phyloP scores from a whole-genome alignment of 441 rosid genomes.

The Viola pubescens region DNA sequence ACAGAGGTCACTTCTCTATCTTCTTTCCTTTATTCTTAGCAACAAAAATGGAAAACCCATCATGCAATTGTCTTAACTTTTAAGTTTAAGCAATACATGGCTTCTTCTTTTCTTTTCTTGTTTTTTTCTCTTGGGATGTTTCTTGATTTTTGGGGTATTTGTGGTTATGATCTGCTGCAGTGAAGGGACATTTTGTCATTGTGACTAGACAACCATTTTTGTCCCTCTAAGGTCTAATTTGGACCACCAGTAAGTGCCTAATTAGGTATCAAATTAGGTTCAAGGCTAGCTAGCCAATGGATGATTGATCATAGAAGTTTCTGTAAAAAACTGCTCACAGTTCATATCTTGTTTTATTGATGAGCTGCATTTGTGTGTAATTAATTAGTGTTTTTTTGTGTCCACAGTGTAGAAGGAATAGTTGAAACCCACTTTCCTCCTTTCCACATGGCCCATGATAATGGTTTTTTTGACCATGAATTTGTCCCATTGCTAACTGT shows the following conservation, averaged over 20 bases:
- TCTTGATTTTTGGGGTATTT: background rate
- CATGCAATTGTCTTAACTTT: background rate
- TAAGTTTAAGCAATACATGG: background rate
- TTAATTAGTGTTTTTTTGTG: background rate
- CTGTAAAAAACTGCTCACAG: too few relatives aligned
- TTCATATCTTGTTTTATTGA: background rate
- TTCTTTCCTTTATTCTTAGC: too few relatives aligned
- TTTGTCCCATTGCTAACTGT: slow-evolving; percentile 6
- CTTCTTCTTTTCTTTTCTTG: background rate
- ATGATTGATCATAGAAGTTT: too few relatives aligned
- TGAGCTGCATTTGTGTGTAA: background rate
- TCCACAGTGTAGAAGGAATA: slow-evolving; percentile 7
- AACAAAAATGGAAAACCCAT: background rate
- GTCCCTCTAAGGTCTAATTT: background rate
- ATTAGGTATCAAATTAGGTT: background rate
- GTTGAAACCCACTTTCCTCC: slow-evolving; percentile 9
- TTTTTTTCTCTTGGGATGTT: background rate
- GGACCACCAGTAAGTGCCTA: background rate
- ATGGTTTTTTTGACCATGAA: slow-evolving; percentile 17
- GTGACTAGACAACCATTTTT: background rate
- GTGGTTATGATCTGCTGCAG: background rate
- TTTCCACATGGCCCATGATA: slow-evolving; percentile 17
- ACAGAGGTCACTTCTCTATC: slow-evolving; percentile 39
- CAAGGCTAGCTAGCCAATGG: background rate
- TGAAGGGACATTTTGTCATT: background rate